A percentile compares a stretch with the other conserved stretches of the same genome.
Conservation (phyloP, 257 asterid species). For the Echium plantagineum region DNA sequence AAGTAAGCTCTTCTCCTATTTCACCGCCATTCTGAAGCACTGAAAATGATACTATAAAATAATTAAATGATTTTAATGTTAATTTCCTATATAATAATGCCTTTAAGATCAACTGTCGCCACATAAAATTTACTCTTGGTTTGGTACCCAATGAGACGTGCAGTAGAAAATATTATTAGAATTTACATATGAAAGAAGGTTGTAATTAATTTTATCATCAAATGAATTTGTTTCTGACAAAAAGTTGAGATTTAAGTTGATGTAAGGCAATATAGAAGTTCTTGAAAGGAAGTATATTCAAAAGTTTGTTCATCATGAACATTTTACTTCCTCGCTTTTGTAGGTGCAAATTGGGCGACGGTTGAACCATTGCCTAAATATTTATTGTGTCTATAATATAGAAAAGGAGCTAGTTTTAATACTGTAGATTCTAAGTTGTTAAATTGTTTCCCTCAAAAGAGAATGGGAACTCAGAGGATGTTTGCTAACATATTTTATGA, state of each 20-base stretch:
- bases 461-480: too few relatives aligned
- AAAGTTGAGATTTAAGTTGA: background rate
- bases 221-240: background rate
- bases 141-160: background rate
- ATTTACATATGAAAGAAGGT: background rate
- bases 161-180: background rate
- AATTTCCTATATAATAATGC: background rate
- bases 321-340: too few relatives aligned
- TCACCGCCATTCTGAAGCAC: constrained; percentile 7
- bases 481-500: too few relatives aligned
- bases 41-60: background rate
- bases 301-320: too few relatives aligned
- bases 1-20: constrained; percentile 39
- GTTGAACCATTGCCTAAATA: too few relatives aligned
- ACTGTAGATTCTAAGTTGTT: too few relatives aligned
- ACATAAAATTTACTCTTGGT: background rate
- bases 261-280: background rate
- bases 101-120: background rate
- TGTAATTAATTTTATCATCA: too few relatives aligned
- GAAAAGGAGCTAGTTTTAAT: too few relatives aligned
- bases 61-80: background rate
- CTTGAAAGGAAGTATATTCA: too few relatives aligned
- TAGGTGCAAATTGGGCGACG: too few relatives aligned
- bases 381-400: too few relatives aligned
- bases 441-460: too few relatives aligned